Base-by-base conservation (phyloP, 2,329 filamentous ascomycete species). In the Aureobasidium melanogenum region DNA sequence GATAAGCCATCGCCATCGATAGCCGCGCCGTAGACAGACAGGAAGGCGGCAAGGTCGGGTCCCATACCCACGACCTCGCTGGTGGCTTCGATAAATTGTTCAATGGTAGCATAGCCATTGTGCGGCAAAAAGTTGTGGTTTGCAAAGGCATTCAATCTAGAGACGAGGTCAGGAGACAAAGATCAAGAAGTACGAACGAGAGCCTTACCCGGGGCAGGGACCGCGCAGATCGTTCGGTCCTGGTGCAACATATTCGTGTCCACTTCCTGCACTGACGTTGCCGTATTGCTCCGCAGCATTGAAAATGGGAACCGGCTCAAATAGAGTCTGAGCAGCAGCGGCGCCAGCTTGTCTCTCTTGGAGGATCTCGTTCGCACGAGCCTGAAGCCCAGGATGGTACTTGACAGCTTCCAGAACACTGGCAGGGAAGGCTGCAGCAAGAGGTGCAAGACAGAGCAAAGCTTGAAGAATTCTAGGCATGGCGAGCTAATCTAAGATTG, bases 111-210 rank as follows among this genome's bases (percentile, higher is more conserved):
- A 32, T 68, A 62, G n/a, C 71, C 71, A 51, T 72, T 69, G 57
- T 67, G 69, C 3, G 71, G 70, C 2, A 72, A 62, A 43, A 71
- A 72, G 32, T 63, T 28, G 63, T 76, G 70, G 57, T 72, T 72
- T 43, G 70, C 71, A 43, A 70, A 52, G 15, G 69, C 69, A 54
- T 73, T 72, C 39, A 50, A 50, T 19, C 46, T 50, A 15, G 1
- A 34, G 5, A 50, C 46, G 17, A 50, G 34, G 46, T 50, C n/a
- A 50, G 17, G 2, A 50, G 2, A 50, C n/a, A 9, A 34, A 2
- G 28, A n/a, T 17, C 70, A 22, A 14, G 2, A 22, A 50, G n/a
- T 9, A 50, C 26, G 12, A 50, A n/a, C 10, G 44, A 22, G 46
- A 34, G 46, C 17, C 28, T 50, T 50, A 62, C 19, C 71, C 71